Evolutionary conservation across 2,329 filamentous ascomycete genomes (phyloP).

Genomic region (Clarireedia monteithiana): DNA sequence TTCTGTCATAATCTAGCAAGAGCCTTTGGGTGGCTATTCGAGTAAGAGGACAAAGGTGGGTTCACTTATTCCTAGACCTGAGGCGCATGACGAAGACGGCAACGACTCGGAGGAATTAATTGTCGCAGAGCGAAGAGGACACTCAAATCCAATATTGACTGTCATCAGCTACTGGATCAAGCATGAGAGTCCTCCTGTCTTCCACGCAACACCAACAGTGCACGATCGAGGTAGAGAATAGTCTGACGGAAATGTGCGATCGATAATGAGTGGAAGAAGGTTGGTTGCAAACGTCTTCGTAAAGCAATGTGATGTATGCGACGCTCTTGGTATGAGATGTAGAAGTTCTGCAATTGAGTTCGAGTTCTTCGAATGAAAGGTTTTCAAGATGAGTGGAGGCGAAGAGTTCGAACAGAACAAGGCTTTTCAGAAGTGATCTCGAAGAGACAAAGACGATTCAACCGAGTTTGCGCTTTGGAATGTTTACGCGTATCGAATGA

Average conservation of each 20-base stretch:
- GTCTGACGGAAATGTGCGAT: background rate
- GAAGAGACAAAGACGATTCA: slow-evolving; percentile 9
- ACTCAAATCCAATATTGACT: slow-evolving; percentile 14
- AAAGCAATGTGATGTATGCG: background rate
- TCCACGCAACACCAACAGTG: slow-evolving; percentile 4
- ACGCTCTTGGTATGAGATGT: background rate
- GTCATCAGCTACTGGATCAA: slow-evolving; percentile 23
- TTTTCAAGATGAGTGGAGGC: slow-evolving; percentile 9
- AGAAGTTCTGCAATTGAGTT: slow-evolving; percentile 6
- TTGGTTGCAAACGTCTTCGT: background rate
- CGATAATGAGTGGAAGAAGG: background rate
- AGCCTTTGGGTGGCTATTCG: slow-evolving; percentile 29
- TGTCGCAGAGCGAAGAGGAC: slow-evolving; percentile 24
- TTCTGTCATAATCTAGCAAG: slow-evolving; percentile 33
- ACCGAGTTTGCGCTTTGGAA: slow-evolving; percentile 11
- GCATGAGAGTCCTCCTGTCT: slow-evolving; percentile 2
- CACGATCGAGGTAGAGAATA: background rate
- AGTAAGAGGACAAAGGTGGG: slow-evolving; percentile 26
- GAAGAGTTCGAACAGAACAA: slow-evolving; percentile 1
- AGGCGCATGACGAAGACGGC: slow-evolving; percentile 33
- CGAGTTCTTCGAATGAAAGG: slow-evolving; percentile 8
- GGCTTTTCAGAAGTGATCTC: slow-evolving; percentile 3
- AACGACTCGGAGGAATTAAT: slow-evolving; percentile 26
- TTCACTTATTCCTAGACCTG: slow-evolving; percentile 30
- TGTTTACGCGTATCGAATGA: slow-evolving; percentile 6